Conservation (phyloP, 2,329 filamentous ascomycete species). For the Botrytis tulipae region DNA sequence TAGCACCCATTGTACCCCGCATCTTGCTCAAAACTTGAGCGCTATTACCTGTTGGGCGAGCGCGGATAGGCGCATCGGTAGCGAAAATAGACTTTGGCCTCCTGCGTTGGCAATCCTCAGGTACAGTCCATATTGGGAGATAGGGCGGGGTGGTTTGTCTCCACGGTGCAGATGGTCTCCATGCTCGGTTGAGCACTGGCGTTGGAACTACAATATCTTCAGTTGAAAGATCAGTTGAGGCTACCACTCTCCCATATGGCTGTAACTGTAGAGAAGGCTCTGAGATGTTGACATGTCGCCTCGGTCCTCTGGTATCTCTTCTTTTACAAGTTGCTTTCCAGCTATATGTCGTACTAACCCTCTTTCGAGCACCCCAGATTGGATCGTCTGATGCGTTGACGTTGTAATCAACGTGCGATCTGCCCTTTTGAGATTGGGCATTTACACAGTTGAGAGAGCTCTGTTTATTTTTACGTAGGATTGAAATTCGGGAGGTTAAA, state of each 20-base stretch:
- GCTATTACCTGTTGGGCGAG: constrained; percentile 12
- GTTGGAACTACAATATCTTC: constrained; percentile 38
- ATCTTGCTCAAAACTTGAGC: constrained; percentile 40
- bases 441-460: constrained; percentile 11
- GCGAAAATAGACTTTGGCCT: background rate
- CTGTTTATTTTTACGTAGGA: constrained; percentile 41
- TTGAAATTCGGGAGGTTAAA: constrained; percentile 44
- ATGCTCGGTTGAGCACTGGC: constrained; percentile 35
- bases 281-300: background rate
- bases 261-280: background rate
- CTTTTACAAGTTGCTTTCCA: constrained; percentile 24
- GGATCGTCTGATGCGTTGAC: background rate
- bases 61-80: background rate
- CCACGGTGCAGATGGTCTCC: background rate
- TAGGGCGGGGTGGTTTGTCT: background rate
- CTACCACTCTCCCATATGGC: background rate
- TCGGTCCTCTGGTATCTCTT: constrained; percentile 17
- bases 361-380: constrained; percentile 27
- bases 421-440: constrained; percentile 16
- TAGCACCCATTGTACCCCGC: constrained; percentile 36
- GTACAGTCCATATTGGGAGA: background rate
- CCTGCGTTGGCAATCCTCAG: background rate
- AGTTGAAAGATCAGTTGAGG: too few relatives aligned
- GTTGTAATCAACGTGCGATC: background rate
- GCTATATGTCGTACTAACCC: constrained; percentile 36